phyloP scores from a whole-genome alignment of 345 rosid genomes.

The Chamaenerion angustifolium region DNA sequence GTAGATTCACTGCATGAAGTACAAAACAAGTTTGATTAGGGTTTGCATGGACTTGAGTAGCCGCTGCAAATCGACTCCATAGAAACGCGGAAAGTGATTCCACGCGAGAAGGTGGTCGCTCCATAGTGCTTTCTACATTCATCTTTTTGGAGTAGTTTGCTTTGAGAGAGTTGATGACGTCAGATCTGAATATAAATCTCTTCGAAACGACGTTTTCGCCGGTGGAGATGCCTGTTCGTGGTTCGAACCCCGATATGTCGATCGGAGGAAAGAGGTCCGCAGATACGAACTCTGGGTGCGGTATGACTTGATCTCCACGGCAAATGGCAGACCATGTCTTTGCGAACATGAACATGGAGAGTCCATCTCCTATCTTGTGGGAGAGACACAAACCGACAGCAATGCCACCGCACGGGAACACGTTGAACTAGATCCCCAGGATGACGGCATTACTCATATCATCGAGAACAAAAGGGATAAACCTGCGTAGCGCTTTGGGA shows the following conservation, averaged over 20 bases:
- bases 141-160: constrained; percentile 3
- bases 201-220: constrained; percentile 8
- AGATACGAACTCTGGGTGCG: constrained; percentile 11
- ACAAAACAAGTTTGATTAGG: constrained; percentile 2
- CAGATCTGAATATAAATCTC: constrained; percentile 15
- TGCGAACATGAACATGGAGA: constrained; percentile 10
- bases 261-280: constrained; percentile 22
- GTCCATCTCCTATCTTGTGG: constrained; percentile 21
- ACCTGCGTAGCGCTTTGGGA: constrained; percentile 3
- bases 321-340: constrained; percentile 18
- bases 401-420: constrained; percentile 19
- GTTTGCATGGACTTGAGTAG: not conserved
- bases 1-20: constrained; percentile 17
- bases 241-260: constrained; percentile 8
- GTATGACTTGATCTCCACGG: constrained; percentile 6
- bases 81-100: constrained; percentile 28
- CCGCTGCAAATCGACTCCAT: constrained; percentile 15
- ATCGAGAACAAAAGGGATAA: constrained; percentile 11
- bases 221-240: not conserved
- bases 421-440: constrained; percentile 19
- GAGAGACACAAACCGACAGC: constrained; percentile 17
- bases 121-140: too few species aligned
- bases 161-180: constrained; percentile 9
- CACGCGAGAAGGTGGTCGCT: constrained; percentile 17
- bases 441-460: not conserved